phyloP scores from a whole-genome alignment of 106 monocot genomes.

The Acanthochlamys bracteata region DNA sequence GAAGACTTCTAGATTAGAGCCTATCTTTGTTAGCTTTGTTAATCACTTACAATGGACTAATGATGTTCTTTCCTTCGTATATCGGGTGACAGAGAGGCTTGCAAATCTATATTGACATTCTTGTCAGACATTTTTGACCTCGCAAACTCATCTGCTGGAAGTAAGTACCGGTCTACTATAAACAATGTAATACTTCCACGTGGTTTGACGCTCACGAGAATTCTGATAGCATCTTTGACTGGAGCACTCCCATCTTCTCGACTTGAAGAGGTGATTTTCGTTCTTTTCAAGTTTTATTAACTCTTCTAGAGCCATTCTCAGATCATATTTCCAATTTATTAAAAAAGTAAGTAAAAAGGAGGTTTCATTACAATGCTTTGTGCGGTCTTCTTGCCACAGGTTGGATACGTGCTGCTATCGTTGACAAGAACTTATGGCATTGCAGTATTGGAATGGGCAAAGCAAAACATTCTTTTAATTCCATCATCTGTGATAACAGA shows the following conservation, averaged over 20 bases:
- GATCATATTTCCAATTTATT: neutral
- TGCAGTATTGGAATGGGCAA: slow-evolving; percentile 67
- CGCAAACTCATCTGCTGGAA: slow-evolving; percentile 54
- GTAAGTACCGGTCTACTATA: slow-evolving; percentile 49
- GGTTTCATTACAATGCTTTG: neutral
- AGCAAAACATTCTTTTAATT: slow-evolving; percentile 54
- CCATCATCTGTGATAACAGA: slow-evolving; percentile 79
- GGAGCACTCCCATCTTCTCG: slow-evolving; percentile 89
- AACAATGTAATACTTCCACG: slow-evolving; percentile 51
- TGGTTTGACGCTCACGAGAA: slow-evolving; percentile 77
- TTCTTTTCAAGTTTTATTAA: neutral
- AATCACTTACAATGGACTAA: no score
- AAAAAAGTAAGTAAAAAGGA: neutral
- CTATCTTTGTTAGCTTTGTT: no score
- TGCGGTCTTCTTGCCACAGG: slow-evolving; percentile 17
- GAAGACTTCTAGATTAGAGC: no score
- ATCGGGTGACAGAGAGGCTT: slow-evolving; percentile 59
- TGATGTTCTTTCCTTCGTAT: neutral
- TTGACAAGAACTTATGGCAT: slow-evolving; percentile 54
- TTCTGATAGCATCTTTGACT: slow-evolving; percentile 76
- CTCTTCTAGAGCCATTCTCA: neutral
- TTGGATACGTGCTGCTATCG: slow-evolving; percentile 61
- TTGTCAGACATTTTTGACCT: slow-evolving; percentile 83
- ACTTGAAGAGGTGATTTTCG: slow-evolving; percentile 58
- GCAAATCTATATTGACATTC: slow-evolving; percentile 93